phyloP scores from a whole-genome alignment of 345 rosid genomes.

The Gossypium sturtianum region DNA sequence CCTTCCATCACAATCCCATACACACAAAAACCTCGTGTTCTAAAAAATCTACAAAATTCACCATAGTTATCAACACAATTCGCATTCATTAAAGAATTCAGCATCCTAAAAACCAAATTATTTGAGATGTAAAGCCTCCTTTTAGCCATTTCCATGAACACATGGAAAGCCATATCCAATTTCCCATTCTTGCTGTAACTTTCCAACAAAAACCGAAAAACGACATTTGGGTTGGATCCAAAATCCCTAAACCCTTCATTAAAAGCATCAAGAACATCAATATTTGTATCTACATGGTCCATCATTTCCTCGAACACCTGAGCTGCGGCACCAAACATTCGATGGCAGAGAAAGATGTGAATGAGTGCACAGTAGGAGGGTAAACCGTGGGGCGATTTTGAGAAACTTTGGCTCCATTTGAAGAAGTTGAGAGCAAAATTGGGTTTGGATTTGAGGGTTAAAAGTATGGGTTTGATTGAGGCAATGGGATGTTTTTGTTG shows the following conservation, averaged over 20 bases:
- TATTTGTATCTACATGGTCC: conserved; percentile 12
- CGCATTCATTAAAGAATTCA: conserved; percentile 28
- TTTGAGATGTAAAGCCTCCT: conserved; percentile 15
- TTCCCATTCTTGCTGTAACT: conserved; percentile 27
- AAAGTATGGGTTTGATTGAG: conserved; percentile 17
- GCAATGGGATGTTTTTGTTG: neutral
- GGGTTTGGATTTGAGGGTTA: conserved; percentile 21
- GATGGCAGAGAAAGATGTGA: conserved; percentile 27
- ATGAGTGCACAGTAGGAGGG: conserved; percentile 31
- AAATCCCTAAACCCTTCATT: conserved; percentile 4
- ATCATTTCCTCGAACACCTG: conserved; percentile 37
- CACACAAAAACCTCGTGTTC: conserved; percentile 7
- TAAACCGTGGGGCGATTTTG: neutral
- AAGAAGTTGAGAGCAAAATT: conserved; percentile 20
- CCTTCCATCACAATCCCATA: conserved; percentile 35
- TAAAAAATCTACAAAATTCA: conserved; percentile 21
- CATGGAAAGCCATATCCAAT: conserved; percentile 23
- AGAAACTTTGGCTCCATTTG: conserved; percentile 16
- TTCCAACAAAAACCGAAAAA: conserved; percentile 35
- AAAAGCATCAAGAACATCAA: conserved; percentile 16
- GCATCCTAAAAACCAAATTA: conserved; percentile 20
- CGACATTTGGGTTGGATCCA: conserved; percentile 9
- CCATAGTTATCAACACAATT: conserved; percentile 23
- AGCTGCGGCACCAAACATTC: conserved; percentile 29
- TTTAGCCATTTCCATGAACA: conserved; percentile 22